phyloP scores from a whole-genome alignment of 805 yeast species.

The Pichia gijzeniarum region DNA sequence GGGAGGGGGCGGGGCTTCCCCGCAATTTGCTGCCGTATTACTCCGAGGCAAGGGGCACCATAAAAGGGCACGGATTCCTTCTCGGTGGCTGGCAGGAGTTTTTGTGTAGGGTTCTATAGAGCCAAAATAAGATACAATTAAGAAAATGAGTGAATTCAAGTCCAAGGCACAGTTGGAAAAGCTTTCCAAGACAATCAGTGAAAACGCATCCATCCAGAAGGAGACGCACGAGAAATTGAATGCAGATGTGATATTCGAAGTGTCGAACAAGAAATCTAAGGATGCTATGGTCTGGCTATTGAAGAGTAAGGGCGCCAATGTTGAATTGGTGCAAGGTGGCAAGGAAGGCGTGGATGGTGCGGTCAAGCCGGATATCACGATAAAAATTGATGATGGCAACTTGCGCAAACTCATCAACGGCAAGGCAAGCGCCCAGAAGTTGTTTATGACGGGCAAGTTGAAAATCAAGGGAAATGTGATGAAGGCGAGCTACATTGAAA shows the following conservation, averaged over 20 bases:
- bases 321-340: conserved; percentile 27
- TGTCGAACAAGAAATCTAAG: conserved; percentile 56
- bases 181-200: conserved; percentile 4
- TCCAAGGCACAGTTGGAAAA: conserved; percentile 12
- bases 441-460: conserved; percentile 78
- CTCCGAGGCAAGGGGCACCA: too few species aligned
- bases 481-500: conserved; percentile 78
- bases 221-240: conserved; percentile 38
- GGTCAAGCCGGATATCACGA: conserved; percentile 54
- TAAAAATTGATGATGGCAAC: conserved; percentile 60
- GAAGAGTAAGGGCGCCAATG: conserved; percentile 51
- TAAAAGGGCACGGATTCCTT: too few species aligned
- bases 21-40: too few species aligned
- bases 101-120: too few species aligned
- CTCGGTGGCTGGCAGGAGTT: too few species aligned
- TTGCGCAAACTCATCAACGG: conserved; percentile 68
- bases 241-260: conserved; percentile 58
- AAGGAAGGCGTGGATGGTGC: conserved; percentile 22
- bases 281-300: conserved; percentile 53
- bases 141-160: conserved; percentile 7
- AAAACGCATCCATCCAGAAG: conserved; percentile 10
- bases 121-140: too few species aligned
- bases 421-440: conserved; percentile 77
- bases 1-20: background rate
- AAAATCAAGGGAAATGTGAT: conserved; percentile 86